A percentile compares a stretch with the other conserved stretches of the same genome.
Conservation (phyloP, 192 early-diverging fungal genomes). For the Funneliformis mosseae region DNA sequence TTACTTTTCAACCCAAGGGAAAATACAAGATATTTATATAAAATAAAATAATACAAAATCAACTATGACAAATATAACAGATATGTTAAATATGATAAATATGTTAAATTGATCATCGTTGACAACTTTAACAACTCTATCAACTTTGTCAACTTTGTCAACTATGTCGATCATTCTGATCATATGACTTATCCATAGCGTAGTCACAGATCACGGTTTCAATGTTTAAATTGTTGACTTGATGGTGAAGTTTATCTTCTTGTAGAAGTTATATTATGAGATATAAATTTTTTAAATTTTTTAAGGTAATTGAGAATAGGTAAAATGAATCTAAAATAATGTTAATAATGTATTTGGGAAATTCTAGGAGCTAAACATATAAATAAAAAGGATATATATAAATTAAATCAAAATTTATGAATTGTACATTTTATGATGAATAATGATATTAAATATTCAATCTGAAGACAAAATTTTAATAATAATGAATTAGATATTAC, state of each 20-base stretch:
- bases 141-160: no score
- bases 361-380: neutral
- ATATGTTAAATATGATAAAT: no score
- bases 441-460: neutral
- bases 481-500: neutral
- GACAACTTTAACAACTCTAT: no score
- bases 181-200: no score
- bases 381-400: neutral
- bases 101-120: no score
- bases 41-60: no score
- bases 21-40: no score
- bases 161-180: no score
- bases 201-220: no score
- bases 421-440: neutral
- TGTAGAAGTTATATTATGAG: neutral
- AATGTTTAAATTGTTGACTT: no score
- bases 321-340: neutral
- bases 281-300: neutral
- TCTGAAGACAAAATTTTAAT: neutral
- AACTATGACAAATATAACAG: no score
- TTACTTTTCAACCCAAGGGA: no score
- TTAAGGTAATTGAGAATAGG: neutral
- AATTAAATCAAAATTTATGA: neutral
- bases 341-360: neutral
- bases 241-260: neutral